Evolutionary conservation across 257 asterid genomes (phyloP), one percentile per base, ranked within the genome.

Genomic region (Ilex asprella): DNA sequence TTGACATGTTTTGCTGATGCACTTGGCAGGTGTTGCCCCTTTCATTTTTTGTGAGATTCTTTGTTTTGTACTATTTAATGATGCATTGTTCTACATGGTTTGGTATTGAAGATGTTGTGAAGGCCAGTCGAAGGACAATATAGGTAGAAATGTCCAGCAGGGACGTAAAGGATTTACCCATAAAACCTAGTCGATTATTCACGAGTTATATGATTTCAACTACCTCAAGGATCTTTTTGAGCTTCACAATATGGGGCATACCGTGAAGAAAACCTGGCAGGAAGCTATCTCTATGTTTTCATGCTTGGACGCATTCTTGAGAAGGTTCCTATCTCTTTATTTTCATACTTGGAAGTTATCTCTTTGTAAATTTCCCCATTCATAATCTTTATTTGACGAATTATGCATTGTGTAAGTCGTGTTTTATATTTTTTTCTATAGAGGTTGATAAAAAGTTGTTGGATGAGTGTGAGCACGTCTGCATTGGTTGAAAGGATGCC

Each of bases 241-340:
- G 70, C 92, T 89, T 69, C 92, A 84, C 63, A 89, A 87, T 75
- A 75, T 86, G 2, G 94, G 91, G 52, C 73, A 82, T 70, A 77
- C 86, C 32, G 89, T 81, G 56, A 87, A 83, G 75, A 93, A 89
- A 75, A 86, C 94, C 63, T 86, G 83, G 73, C 96, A 81, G 75
- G 99, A 89, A 65, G 88, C 88, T 7, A 79, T 92, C 76, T 85
- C 97, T 73, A 76, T 93, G 58, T 93, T 93, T 84, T 89, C 97
- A 2, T 93, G 99, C 71, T 74, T 93, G 73, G 96, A 93, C 78
- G 88, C 96, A 58, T 93, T 93, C 81, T 77, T 87, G 84, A 77
- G 97, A 89, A 21, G 27, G 27, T 21, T 21, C 27, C 27, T 21
- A 21, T 21, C 27, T 21, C 27, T 21, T 21, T 21, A 21, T 21